Evolutionary conservation across 352 stramenopile genomes (phyloP), one percentile per base, ranked within the genome.

Genomic region (Pythium insidiosum): DNA sequence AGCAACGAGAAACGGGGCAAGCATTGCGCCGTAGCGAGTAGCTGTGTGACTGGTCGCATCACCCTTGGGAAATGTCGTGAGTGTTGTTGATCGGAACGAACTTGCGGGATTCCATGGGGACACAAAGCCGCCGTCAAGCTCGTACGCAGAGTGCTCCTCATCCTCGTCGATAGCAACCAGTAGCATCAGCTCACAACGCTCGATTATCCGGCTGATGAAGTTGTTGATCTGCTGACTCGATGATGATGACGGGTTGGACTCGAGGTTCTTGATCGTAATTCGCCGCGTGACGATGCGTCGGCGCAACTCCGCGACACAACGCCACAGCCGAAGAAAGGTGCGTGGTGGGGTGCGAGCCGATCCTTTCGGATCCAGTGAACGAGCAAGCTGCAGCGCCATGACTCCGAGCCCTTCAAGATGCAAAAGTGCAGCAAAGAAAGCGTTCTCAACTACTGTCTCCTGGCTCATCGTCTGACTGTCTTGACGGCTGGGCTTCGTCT

Each of bases 371-470:
- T 12, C n/a, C 19, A 30, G 13, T 38, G 3, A 66, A 16, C 20
- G 58, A 54, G 26, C 43, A 62, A 75, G 25, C 72, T 66, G 34
- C 55, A 72, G 10, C 40, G 66, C 43, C 60, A 56, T 53, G 31
- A 29, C 0, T 37, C 43, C 5, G 63, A 49, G 43, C 10, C 58
- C 50, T 15, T 66, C 63, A n/a, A 88, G 78, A 28, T 90, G 58
- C 21, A 90, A 21, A 6, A 90, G 36, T 3, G 50, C 66, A 2
- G 73, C 70, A 36, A 89, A 90, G 12, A 69, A 50, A 0, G 64
- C 52, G 10, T 50, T 21, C 52, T 94, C 82, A 1, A 92, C 68
- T 33, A 33, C 28, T 33, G 15, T 33, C 9, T 33, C 28, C 9
- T 33, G 28, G 28, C 28, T 33, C 28, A 33, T 15, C n/a, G n/a